Base-by-base conservation (phyloP, 2,329 filamentous ascomycete species). In the Pestalotiopsis sp. region DNA sequence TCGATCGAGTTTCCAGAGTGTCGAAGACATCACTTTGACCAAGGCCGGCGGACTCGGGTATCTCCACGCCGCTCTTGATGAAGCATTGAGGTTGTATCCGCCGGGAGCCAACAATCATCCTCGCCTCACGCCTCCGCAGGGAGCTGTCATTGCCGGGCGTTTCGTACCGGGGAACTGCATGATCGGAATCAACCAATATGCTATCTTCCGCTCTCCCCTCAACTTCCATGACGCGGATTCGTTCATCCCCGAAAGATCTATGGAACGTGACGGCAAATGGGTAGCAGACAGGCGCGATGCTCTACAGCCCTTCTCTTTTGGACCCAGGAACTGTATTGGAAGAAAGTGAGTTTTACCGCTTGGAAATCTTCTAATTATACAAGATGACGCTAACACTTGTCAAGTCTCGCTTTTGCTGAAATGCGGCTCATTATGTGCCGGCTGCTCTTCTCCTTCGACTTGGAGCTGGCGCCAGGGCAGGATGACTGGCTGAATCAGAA, bases 31-130 rank as follows among this genome's bases (percentile, higher is more conserved):
- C 63, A 77, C 72, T 13, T 69, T 81, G 14, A 72, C 71, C 13
- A 75, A 74, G 5, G 75, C 79, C 4, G 70, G 71, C 45, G 36
- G 27, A 17, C 71, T 83, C 0, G 66, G 71, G 4, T 84, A 84
- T 66, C 77, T 84, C 71, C 69, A 78, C 7, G 83, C 82, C 12
- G 76, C 74, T 58, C 72, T 84, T 6, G 77, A 84, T 6, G 83
- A 85, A 72, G 71, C 76, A 5, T 68, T 85, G 23, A 78, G 83
- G 31, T 71, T 79, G 36, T 84, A 82, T 61, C 82, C 83, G 4
- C 74, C 74, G 4, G 70, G 73, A 2, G 69, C 74, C 1, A 66
- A 39, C 4, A 70, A 70, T 5, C 39, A 73, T 17, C 74, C 73
- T 0, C 71, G 76, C 17, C 11, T 68, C 5, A 45, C 68, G 3